Percentiles rank a stretch among this genome's conserved stretches.
These are phyloP conservation scores for Aurantiochytrium sp. DNA, from an alignment of 108 stramenopile genomes.

Conservation along the genomic window DNA sequence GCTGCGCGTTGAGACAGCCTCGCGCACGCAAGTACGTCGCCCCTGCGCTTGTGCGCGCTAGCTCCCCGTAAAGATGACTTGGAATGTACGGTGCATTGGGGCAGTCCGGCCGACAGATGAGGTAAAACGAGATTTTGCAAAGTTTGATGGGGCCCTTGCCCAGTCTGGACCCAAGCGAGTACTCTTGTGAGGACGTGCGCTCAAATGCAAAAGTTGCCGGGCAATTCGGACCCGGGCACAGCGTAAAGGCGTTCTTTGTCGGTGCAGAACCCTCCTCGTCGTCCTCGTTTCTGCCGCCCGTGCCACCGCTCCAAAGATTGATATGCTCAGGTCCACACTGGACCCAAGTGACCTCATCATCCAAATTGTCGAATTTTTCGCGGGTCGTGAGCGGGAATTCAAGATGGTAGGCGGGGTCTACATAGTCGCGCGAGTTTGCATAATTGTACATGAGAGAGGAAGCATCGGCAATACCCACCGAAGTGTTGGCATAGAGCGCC, in stretches of 20 bases:
- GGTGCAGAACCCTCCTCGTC: neutral
- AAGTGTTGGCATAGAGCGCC: neutral
- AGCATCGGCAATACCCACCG: neutral
- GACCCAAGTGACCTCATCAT: neutral
- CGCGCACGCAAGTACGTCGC: neutral
- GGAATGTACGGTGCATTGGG: slow-evolving; percentile 10
- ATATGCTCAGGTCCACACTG: neutral
- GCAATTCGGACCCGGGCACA: neutral
- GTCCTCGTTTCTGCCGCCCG: neutral
- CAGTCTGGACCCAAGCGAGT: too few species aligned
- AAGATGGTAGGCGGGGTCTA: neutral
- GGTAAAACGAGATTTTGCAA: neutral
- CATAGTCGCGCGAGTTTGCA: neutral
- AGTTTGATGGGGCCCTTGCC: neutral
- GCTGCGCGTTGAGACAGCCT: neutral
- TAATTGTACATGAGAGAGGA: neutral
- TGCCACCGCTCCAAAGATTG: neutral
- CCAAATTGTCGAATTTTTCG: neutral
- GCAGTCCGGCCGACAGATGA: neutral
- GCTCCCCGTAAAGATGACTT: neutral
- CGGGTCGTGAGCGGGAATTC: neutral
- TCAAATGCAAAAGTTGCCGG: neutral
- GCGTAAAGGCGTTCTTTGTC: neutral
- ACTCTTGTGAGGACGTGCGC: neutral
- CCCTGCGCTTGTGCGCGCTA: neutral